Conservation (phyloP, 148 eudicot genomes). For the Cornus controversa region DNA sequence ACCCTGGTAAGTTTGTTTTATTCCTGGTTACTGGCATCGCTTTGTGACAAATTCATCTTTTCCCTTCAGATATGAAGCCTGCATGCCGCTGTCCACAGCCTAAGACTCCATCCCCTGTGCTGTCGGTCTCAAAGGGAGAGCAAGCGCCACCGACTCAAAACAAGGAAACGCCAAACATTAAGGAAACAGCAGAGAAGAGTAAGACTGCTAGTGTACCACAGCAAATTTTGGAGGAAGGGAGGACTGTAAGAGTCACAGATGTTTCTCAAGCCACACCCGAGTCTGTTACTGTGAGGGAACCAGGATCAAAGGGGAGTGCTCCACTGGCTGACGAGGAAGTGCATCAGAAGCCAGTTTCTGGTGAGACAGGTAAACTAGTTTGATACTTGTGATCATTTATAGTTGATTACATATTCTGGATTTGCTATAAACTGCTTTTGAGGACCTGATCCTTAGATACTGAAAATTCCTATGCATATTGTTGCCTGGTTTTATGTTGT, state of each 20-base stretch:
- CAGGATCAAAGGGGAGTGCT: constrained; percentile 58
- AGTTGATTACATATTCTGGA: too few relatives aligned
- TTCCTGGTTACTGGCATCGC: background rate
- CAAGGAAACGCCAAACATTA: constrained; percentile 39
- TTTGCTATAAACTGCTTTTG: too few relatives aligned
- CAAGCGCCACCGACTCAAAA: constrained; percentile 37
- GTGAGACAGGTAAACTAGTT: constrained; percentile 54
- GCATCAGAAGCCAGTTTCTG: constrained; percentile 55
- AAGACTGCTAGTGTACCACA: constrained; percentile 26
- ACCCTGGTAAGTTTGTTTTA: background rate
- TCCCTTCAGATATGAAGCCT: constrained; percentile 67
- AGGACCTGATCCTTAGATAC: too few relatives aligned
- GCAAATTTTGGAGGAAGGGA: constrained; percentile 30
- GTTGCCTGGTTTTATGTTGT: background rate
- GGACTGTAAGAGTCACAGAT: constrained; percentile 42
- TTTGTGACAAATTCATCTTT: background rate
- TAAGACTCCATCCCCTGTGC: constrained; percentile 61
- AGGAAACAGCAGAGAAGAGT: constrained; percentile 28
- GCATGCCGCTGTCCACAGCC: constrained; percentile 59
- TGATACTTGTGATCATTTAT: too few relatives aligned
- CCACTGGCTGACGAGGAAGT: constrained; percentile 59
- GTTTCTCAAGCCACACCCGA: constrained; percentile 72
- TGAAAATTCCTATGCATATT: too few relatives aligned
- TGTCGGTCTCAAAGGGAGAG: constrained; percentile 71
- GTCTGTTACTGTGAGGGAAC: constrained; percentile 59